A percentile compares a stretch with the other conserved stretches of the same genome.
phyloP scores from a whole-genome alignment of 2,329 filamentous ascomycete genomes.

The Macrophomina tecta region DNA sequence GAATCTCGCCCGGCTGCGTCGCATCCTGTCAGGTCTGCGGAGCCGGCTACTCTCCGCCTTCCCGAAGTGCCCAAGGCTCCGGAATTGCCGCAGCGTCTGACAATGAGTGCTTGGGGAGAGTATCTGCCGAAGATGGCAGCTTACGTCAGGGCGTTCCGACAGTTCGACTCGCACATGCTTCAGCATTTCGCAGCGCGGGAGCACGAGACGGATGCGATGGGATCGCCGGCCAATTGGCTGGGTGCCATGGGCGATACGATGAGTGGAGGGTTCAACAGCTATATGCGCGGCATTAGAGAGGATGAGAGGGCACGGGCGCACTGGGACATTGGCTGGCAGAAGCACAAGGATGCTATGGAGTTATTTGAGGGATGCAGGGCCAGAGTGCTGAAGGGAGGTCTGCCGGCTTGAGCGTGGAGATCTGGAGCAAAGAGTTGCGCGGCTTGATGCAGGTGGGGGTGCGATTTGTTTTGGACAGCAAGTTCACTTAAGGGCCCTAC shows the following conservation, averaged over 20 bases:
- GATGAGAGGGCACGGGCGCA: constrained; percentile 67
- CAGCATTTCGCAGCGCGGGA: constrained; percentile 62
- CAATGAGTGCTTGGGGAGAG: constrained; percentile 54
- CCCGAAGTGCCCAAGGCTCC: constrained; percentile 61
- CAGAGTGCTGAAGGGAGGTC: constrained; percentile 39
- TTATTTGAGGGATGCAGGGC: constrained; percentile 61
- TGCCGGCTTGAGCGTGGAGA: neutral
- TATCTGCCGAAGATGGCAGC: constrained; percentile 60
- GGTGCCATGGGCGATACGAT: constrained; percentile 57
- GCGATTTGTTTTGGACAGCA: neutral
- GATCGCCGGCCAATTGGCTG: constrained; percentile 53
- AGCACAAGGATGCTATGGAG: constrained; percentile 64
- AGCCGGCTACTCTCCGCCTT: constrained; percentile 51
- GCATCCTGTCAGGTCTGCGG: constrained; percentile 49
- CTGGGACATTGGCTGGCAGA: constrained; percentile 66
- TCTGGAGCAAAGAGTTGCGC: neutral
- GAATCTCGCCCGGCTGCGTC: constrained; percentile 58
- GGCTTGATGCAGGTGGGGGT: neutral
- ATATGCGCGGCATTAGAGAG: constrained; percentile 66
- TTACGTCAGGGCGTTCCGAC: constrained; percentile 64
- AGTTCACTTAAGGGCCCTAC: constrained; percentile 9
- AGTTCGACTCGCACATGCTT: constrained; percentile 61
- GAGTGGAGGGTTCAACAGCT: constrained; percentile 62
- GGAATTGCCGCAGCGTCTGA: constrained; percentile 49
- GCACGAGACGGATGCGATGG: constrained; percentile 51